Conservation (phyloP, 257 asterid species). For the Catharanthus roseus region DNA sequence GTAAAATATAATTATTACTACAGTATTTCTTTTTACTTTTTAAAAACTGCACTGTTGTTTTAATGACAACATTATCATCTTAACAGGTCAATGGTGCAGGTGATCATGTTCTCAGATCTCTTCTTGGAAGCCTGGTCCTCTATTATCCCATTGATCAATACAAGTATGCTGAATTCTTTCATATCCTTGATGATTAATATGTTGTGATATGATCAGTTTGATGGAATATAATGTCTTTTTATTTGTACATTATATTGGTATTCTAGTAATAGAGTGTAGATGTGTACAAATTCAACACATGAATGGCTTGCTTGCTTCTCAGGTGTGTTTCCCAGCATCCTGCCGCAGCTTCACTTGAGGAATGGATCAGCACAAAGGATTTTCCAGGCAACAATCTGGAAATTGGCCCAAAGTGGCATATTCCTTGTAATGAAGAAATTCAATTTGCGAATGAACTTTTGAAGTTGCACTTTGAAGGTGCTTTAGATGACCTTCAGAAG, state of each 20-base stretch:
- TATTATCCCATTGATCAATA: constrained; percentile 92
- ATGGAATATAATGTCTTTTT: background rate
- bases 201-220: background rate
- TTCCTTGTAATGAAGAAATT: constrained; percentile 75
- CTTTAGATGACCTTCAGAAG: constrained; percentile 72
- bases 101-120: constrained; percentile 93
- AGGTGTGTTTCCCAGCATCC: constrained; percentile 74
- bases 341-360: constrained; percentile 61
- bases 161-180: constrained; percentile 49
- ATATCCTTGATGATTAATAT: constrained; percentile 8
- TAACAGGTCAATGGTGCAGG: constrained; percentile 99
- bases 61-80: constrained; percentile 14
- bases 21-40: background rate
- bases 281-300: background rate
- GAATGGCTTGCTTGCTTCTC: constrained; percentile 22
- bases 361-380: constrained; percentile 81
- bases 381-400: constrained; percentile 47
- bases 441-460: constrained; percentile 87
- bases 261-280: background rate
- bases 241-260: too few species aligned
- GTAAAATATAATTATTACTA: too few species aligned
- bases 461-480: constrained; percentile 75
- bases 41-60: constrained; percentile 9
- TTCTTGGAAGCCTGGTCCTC: constrained; percentile 87
- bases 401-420: constrained; percentile 83